These are phyloP conservation scores for Durio zibethinus DNA, from an alignment of 345 rosid species.

Conservation along the genomic window DNA sequence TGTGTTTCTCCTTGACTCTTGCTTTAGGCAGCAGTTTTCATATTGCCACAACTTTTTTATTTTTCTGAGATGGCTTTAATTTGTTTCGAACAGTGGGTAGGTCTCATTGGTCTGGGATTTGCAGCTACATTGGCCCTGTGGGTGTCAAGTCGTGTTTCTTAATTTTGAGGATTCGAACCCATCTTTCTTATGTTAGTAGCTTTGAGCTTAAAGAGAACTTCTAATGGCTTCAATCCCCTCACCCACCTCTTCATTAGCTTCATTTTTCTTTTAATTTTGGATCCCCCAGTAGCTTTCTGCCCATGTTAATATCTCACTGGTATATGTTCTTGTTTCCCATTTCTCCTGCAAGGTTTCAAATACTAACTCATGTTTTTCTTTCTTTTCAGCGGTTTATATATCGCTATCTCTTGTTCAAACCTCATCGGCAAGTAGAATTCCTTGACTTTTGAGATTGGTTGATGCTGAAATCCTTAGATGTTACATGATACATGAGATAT, in stretches of 20 bases:
- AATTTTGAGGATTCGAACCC: neutral
- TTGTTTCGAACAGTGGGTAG: conserved; percentile 27
- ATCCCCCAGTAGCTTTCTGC: neutral
- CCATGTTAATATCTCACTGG: neutral
- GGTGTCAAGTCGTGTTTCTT: conserved; percentile 14
- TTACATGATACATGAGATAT: neutral
- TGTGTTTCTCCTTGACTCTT: neutral
- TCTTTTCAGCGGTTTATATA: conserved; percentile 79
- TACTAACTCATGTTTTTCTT: conserved; percentile 19
- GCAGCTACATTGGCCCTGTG: conserved; percentile 65
- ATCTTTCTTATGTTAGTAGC: neutral
- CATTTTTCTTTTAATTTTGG: neutral
- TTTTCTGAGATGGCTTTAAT: neutral
- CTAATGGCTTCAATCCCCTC: conserved; percentile 5
- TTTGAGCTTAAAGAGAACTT: conserved; percentile 1
- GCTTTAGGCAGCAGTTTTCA: neutral
- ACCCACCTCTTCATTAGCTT: neutral
- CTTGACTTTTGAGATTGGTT: conserved; percentile 1
- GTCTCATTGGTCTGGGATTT: conserved; percentile 72
- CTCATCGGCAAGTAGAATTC: conserved; percentile 55
- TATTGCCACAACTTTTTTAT: neutral
- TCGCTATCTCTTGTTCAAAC: conserved; percentile 90
- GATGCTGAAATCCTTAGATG: conserved; percentile 1
- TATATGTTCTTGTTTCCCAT: neutral
- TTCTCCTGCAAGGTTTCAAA: neutral